Conservation (phyloP, 2,329 filamentous ascomycete genomes). For the Dothistroma pini region DNA sequence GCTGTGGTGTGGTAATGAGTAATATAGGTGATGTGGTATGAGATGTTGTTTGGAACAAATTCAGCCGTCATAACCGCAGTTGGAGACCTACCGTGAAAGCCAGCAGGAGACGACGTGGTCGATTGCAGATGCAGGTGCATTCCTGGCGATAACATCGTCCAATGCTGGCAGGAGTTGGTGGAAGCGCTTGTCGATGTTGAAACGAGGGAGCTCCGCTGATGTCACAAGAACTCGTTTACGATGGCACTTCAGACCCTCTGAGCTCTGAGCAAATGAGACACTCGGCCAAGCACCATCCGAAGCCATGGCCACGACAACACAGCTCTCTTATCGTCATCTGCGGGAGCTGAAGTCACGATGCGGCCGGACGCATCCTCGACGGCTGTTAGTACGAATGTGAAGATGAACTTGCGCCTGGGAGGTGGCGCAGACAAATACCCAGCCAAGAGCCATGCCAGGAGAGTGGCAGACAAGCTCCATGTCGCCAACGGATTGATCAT, state of each 20-base stretch:
- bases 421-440: constrained; percentile 56
- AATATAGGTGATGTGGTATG: background rate
- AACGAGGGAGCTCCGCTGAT: background rate
- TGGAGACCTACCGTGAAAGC: constrained; percentile 1
- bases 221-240: background rate
- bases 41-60: background rate
- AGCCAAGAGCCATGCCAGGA: constrained; percentile 79
- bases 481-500: constrained; percentile 70
- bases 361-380: background rate
- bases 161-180: background rate
- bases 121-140: constrained; percentile 2
- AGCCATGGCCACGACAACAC: background rate
- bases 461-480: constrained; percentile 72
- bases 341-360: background rate
- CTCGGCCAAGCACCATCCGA: background rate
- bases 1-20: background rate
- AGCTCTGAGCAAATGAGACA: background rate
- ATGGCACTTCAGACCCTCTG: background rate
- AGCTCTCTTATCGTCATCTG: background rate
- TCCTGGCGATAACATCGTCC: background rate
- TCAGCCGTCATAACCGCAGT: background rate
- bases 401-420: background rate
- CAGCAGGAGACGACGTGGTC: background rate
- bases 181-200: background rate
- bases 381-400: background rate